phyloP scores from a whole-genome alignment of 1,284 basidiomycete genomes.

The Ceratobasidium sp. region DNA sequence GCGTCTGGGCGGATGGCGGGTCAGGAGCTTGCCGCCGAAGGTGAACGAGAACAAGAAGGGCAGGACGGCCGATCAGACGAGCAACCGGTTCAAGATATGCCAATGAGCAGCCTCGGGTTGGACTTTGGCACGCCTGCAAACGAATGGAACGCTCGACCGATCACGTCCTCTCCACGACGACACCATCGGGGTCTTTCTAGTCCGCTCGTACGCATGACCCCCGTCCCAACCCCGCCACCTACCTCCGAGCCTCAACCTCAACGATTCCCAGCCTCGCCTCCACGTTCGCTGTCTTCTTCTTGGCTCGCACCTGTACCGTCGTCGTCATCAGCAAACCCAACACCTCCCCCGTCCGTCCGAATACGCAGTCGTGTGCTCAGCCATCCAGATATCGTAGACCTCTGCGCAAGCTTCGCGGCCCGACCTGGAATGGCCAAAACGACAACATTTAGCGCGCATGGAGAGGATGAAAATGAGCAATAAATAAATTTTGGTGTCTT shows the following conservation, averaged over 20 bases:
- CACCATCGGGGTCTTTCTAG: conserved; percentile 36
- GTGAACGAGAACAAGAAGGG: not conserved
- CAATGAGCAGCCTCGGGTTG: conserved; percentile 6
- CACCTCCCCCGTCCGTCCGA: conserved; percentile 28
- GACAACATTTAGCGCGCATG: conserved; percentile 34
- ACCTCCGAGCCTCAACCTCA: not conserved
- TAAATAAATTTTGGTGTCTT: not conserved
- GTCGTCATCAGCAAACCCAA: conserved; percentile 18
- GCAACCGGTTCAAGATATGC: not conserved
- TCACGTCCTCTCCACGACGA: conserved; percentile 26
- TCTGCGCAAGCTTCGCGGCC: conserved; percentile 39
- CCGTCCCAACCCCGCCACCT: not conserved
- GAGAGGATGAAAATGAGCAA: conserved; percentile 7
- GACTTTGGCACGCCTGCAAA: conserved; percentile 27
- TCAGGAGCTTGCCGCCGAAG: conserved; percentile 15
- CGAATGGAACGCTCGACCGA: conserved; percentile 13
- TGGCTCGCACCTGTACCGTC: conserved; percentile 5
- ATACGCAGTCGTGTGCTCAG: conserved; percentile 28
- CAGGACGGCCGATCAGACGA: not conserved
- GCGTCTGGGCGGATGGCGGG: conserved; percentile 36
- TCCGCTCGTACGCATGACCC: conserved; percentile 35
- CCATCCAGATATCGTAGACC: conserved; percentile 40
- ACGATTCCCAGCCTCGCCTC: not conserved
- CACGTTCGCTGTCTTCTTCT: not conserved
- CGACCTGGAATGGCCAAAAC: conserved; percentile 37